A percentile compares a stretch with the other conserved stretches of the same genome.
Evolutionary conservation across 1,139 yeast species (phyloP).

Genomic region (Ashbya aceris): DNA sequence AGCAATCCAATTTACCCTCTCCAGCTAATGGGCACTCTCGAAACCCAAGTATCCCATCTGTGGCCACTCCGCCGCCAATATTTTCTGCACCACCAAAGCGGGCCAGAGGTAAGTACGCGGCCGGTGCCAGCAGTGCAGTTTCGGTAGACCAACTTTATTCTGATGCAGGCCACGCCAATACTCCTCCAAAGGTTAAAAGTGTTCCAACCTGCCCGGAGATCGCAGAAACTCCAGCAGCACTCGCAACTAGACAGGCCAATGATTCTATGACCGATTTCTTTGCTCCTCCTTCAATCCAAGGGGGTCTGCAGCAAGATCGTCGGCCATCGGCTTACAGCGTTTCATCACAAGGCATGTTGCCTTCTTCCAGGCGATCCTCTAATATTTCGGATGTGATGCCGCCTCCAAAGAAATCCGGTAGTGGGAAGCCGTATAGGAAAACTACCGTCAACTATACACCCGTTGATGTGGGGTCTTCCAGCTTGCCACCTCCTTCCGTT

Average conservation of each 20-base stretch:
- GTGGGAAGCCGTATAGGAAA: background rate
- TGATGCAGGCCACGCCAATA: background rate
- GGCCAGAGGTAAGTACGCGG: background rate
- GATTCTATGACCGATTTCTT: background rate
- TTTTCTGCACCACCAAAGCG: slow-evolving; percentile 3
- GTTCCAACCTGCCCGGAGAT: background rate
- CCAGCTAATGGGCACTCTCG: slow-evolving; percentile 1
- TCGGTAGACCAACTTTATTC: background rate
- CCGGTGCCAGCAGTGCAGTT: background rate
- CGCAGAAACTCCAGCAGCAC: background rate
- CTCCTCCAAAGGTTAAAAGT: background rate
- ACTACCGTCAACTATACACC: slow-evolving; percentile 1
- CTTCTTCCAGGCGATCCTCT: slow-evolving; percentile 1
- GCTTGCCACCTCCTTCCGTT: too few species aligned
- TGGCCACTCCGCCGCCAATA: slow-evolving; percentile 5
- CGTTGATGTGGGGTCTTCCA: too few species aligned
- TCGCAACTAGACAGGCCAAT: background rate
- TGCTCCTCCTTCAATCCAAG: background rate
- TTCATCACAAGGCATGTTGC: background rate
- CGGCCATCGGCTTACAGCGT: slow-evolving; percentile 3
- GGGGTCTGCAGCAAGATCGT: slow-evolving; percentile 1
- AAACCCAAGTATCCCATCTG: slow-evolving; percentile 4
- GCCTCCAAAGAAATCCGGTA: slow-evolving; percentile 4
- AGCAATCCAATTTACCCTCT: background rate
- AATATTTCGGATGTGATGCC: background rate